A percentile compares a stretch with the other conserved stretches of the same genome.
phyloP scores from a whole-genome alignment of 805 yeast genomes.

The Cyberlindnera amylophila region DNA sequence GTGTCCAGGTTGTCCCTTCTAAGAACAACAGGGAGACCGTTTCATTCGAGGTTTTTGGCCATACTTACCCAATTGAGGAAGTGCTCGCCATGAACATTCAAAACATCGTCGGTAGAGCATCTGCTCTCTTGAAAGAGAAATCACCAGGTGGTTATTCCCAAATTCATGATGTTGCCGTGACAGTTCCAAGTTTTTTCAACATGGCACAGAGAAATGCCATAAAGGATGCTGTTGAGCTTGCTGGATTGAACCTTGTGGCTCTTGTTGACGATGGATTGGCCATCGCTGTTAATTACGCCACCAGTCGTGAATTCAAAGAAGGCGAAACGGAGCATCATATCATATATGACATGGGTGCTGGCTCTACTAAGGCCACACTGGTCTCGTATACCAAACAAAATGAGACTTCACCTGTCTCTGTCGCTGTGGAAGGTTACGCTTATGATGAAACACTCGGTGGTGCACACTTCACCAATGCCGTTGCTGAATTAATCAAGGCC shows the following conservation, averaged over 20 bases:
- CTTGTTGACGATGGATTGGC: slow-evolving; percentile 92
- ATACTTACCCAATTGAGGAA: slow-evolving; percentile 66
- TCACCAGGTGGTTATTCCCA: slow-evolving; percentile 45
- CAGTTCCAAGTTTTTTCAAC: slow-evolving; percentile 71
- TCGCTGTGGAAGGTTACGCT: slow-evolving; percentile 72
- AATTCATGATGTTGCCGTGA: slow-evolving; percentile 64
- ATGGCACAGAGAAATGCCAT: slow-evolving; percentile 67
- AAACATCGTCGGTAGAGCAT: slow-evolving; percentile 64
- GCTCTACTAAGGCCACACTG: slow-evolving; percentile 84
- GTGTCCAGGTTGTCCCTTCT: slow-evolving; percentile 43
- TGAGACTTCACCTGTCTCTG: slow-evolving; percentile 37
- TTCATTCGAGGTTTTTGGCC: slow-evolving; percentile 48
- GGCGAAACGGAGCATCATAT: slow-evolving; percentile 54
- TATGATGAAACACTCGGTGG: slow-evolving; percentile 74
- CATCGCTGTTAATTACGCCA: slow-evolving; percentile 77
- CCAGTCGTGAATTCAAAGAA: slow-evolving; percentile 44
- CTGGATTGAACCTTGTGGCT: slow-evolving; percentile 60
- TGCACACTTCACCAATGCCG: slow-evolving; percentile 58
- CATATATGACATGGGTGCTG: slow-evolving; percentile 90
- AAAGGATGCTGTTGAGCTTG: slow-evolving; percentile 65
- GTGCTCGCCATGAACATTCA: slow-evolving; percentile 76
- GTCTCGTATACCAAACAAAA: slow-evolving; percentile 53
- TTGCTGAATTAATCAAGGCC: slow-evolving; percentile 56
- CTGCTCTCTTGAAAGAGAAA: slow-evolving; percentile 50
- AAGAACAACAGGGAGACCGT: slow-evolving; percentile 49